Conservation (phyloP, 2,329 filamentous ascomycete species). For the Cercospora beticola region DNA sequence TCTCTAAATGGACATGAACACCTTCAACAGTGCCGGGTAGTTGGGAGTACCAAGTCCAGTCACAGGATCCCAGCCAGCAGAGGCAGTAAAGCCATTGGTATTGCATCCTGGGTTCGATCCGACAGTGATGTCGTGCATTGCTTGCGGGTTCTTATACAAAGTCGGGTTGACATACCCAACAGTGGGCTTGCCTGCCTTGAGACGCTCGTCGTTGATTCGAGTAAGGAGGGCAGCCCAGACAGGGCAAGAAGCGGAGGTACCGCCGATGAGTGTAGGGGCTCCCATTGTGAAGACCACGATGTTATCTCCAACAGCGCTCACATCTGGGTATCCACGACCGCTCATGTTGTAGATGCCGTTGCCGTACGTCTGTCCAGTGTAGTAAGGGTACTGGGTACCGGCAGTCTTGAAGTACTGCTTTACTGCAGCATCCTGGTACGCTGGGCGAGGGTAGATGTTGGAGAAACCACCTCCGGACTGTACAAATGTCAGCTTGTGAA, state of each 20-base stretch:
- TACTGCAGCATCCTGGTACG: slow-evolving; percentile 44
- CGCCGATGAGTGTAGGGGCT: slow-evolving; percentile 29
- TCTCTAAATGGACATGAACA: slow-evolving; percentile 17
- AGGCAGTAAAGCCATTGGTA: slow-evolving; percentile 29
- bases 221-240: slow-evolving; percentile 31
- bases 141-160: slow-evolving; percentile 43
- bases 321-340: slow-evolving; percentile 46
- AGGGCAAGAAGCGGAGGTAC: slow-evolving; percentile 32
- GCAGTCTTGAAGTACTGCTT: slow-evolving; percentile 36
- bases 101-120: slow-evolving; percentile 40
- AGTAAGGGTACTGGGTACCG: slow-evolving; percentile 32
- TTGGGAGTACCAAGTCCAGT: slow-evolving; percentile 28
- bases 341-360: slow-evolving; percentile 39
- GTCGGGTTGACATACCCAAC: slow-evolving; percentile 36
- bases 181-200: slow-evolving; percentile 30
- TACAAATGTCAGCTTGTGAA: neutral
- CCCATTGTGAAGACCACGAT: slow-evolving; percentile 27
- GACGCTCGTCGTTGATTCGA: slow-evolving; percentile 34
- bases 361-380: slow-evolving; percentile 54
- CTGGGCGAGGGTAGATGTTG: slow-evolving; percentile 38
- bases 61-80: slow-evolving; percentile 36
- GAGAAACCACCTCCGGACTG: slow-evolving; percentile 43
- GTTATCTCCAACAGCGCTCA: slow-evolving; percentile 35
- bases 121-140: slow-evolving; percentile 40
- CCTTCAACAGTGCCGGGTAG: slow-evolving; percentile 25